A percentile compares a stretch with the other conserved stretches of the same genome.
phyloP scores from a whole-genome alignment of 768 basidiomycete species.

The Pholiota molesta region DNA sequence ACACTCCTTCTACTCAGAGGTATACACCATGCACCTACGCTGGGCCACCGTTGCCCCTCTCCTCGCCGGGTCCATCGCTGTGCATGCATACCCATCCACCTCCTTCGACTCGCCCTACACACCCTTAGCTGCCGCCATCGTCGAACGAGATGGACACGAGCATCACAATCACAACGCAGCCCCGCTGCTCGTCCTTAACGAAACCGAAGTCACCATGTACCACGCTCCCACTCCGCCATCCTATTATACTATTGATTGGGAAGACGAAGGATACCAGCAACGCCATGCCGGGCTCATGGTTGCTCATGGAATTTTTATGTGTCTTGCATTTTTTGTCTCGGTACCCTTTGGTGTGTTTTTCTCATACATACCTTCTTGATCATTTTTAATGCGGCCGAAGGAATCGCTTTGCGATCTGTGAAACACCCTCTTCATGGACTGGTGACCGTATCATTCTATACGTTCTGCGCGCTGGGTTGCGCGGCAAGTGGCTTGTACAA shows the following conservation, averaged over 20 bases:
- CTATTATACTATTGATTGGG: slow-evolving; percentile 82
- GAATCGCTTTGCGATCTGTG: slow-evolving; percentile 78
- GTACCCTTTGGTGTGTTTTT: slow-evolving; percentile 72
- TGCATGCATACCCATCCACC: slow-evolving; percentile 7
- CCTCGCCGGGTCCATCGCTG: slow-evolving; percentile 6
- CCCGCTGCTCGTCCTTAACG: slow-evolving; percentile 70
- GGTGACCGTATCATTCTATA: slow-evolving; percentile 65
- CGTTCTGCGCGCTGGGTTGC: slow-evolving; percentile 63
- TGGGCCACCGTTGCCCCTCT: slow-evolving; percentile 15
- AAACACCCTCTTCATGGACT: slow-evolving; percentile 67
- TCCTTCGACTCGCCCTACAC: background rate
- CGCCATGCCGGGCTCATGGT: slow-evolving; percentile 74
- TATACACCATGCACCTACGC: slow-evolving; percentile 17
- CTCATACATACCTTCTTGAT: slow-evolving; percentile 1
- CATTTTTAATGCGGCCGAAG: slow-evolving; percentile 40
- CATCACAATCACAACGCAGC: slow-evolving; percentile 53
- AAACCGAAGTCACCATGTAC: slow-evolving; percentile 65
- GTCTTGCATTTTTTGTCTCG: slow-evolving; percentile 78
- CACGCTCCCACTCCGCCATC: slow-evolving; percentile 78
- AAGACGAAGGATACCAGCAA: slow-evolving; percentile 44
- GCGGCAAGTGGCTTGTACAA: slow-evolving; percentile 70
- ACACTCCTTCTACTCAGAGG: background rate
- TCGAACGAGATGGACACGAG: slow-evolving; percentile 36
- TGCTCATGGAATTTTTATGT: slow-evolving; percentile 75
- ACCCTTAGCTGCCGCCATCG: background rate